Evolutionary conservation across 495 filamentous ascomycete species (phyloP), one percentile per base, ranked within the genome.

Genomic region (Amorphotheca resinae): DNA sequence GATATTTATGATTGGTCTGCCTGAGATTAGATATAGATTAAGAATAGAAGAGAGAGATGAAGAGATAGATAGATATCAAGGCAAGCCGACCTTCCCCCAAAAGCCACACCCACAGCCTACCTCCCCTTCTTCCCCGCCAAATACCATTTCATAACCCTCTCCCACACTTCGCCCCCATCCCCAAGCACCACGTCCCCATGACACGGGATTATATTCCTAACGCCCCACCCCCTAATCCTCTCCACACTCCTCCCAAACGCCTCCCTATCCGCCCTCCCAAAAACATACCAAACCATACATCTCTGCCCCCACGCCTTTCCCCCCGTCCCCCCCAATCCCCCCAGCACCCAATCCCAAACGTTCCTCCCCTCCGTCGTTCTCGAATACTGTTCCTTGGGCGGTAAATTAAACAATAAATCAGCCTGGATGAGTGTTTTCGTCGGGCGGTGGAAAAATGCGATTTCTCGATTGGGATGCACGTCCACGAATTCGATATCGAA

Each of bases 361-460:
- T 70, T 2, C 73, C 59, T 8, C 60, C 62, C n/a, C 43, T 71
- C 68, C 12, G 69, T 63, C 0, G 69, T 68, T 46, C 70, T 77
- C 1, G 65, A 64, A 63, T 87, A 94, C 61, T 96, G 91, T 64
- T 96, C 91, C 1, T 59, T 70, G 1, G 88, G 80, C 0, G 91
- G 91, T 16, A 95, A 62, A 59, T 95, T 95, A 67, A 96, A 98
- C 44, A 95, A 51, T 30, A 96, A 58, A 57, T 98, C 91, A 15
- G 86, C 91, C 64, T 95, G 67, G 52, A 98, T 85, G n/a, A 98
- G 63, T 0, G 86, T 87, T 28, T 68, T 65, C 20, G 82, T 79
- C 0, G 84, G 87, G 58, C 81, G 82, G 59, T 93, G 84, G 55
- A 78, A 59, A 59, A 95, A 85, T 16, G 89, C 85, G 9, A 96